Percentiles rank a stretch among this genome's conserved stretches.
Evolutionary conservation across 2,329 filamentous ascomycete genomes (phyloP).

Genomic region (Pseudodiploospora longispora): DNA sequence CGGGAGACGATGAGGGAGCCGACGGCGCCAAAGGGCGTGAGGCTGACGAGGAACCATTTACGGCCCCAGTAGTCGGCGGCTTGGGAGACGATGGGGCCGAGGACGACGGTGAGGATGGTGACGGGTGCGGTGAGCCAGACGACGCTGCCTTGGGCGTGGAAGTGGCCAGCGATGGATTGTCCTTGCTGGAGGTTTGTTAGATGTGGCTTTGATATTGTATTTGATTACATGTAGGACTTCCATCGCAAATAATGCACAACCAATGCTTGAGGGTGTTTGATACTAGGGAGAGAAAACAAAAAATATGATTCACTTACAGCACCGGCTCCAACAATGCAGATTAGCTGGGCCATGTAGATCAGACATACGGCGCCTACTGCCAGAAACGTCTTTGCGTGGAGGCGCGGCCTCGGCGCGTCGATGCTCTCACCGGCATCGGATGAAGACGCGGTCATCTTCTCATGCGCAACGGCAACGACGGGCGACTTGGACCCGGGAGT

Average conservation of each 20-base stretch:
- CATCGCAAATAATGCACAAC: too few relatives aligned
- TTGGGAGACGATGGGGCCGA: constrained; percentile 28
- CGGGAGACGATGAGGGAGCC: constrained; percentile 28
- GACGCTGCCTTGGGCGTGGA: constrained; percentile 14
- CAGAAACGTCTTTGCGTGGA: constrained; percentile 18
- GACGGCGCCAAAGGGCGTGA: constrained; percentile 23
- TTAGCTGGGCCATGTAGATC: constrained; percentile 28
- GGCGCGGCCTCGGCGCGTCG: background rate
- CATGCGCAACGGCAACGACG: too few relatives aligned
- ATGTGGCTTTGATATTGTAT: too few relatives aligned
- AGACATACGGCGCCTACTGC: constrained; percentile 25
- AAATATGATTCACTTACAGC: constrained; percentile 16
- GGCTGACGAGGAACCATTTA: constrained; percentile 30
- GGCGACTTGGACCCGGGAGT: too few relatives aligned
- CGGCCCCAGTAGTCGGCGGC: constrained; percentile 36
- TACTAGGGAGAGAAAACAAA: too few relatives aligned
- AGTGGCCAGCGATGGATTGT: constrained; percentile 21
- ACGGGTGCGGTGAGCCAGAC: constrained; percentile 29
- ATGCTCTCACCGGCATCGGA: background rate
- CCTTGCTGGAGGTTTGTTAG: constrained; percentile 18
- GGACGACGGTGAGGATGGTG: constrained; percentile 28
- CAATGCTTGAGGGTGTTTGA: too few relatives aligned
- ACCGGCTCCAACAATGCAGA: constrained; percentile 26
- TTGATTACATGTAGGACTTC: too few relatives aligned
- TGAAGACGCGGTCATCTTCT: too few relatives aligned